Evolutionary conservation across 495 filamentous ascomycete species (phyloP).

Genomic region (Annulohypoxylon bovei): DNA sequence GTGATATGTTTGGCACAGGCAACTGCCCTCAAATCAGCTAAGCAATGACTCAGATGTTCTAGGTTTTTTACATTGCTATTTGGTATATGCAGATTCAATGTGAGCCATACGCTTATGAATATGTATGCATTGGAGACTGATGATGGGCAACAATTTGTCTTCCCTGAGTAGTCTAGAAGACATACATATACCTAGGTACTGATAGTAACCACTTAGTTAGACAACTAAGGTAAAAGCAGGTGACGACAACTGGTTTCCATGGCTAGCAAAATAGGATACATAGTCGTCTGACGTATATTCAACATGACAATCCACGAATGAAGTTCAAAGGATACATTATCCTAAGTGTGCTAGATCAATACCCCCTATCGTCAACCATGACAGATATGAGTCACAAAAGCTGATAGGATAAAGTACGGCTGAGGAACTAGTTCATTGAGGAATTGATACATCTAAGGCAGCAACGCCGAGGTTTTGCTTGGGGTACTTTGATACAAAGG

Average conservation of each 20-base stretch:
- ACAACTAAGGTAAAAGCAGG: neutral
- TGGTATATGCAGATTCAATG: neutral
- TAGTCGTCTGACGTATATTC: neutral
- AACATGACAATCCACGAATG: neutral
- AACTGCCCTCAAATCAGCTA: neutral
- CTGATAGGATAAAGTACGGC: neutral
- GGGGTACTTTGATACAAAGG: conserved; percentile 51
- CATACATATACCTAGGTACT: neutral
- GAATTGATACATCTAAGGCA: conserved; percentile 48
- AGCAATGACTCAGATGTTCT: neutral
- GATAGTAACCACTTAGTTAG: neutral
- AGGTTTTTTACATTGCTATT: neutral
- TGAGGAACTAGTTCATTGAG: conserved; percentile 46
- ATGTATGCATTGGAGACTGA: neutral
- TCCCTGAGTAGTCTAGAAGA: too few relatives aligned
- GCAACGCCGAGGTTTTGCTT: conserved; percentile 43
- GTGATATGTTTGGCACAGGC: neutral
- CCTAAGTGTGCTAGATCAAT: neutral
- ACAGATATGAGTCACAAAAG: neutral
- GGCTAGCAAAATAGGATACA: neutral
- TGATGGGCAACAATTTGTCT: neutral
- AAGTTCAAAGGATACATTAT: neutral
- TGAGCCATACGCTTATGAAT: neutral
- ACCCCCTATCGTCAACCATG: neutral
- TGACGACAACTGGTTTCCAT: neutral